phyloP scores from a whole-genome alignment of 441 rosid genomes.

The Adansonia madagascariensis region DNA sequence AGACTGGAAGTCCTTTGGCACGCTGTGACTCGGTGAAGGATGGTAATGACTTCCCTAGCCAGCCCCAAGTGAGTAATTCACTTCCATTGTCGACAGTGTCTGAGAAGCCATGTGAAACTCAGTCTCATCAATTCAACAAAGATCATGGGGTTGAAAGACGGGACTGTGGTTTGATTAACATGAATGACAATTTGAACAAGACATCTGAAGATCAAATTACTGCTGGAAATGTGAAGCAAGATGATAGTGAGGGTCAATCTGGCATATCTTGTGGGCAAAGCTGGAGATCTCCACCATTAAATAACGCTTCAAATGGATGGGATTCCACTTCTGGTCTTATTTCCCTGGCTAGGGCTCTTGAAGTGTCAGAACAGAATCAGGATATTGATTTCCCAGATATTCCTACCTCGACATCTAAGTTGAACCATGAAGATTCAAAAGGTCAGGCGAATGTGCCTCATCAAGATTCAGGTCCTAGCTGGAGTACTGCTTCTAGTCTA shows the following conservation, averaged over 20 bases:
- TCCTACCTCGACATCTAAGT: constrained; percentile 50
- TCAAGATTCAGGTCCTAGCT: constrained; percentile 67
- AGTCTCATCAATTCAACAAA: constrained; percentile 34
- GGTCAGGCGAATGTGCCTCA: constrained; percentile 46
- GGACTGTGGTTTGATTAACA: constrained; percentile 38
- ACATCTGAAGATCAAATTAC: constrained; percentile 36
- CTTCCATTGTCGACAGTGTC: constrained; percentile 46
- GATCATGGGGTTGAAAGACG: constrained; percentile 40
- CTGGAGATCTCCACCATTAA: constrained; percentile 56
- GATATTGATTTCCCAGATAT: constrained; percentile 61
- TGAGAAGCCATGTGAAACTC: constrained; percentile 43
- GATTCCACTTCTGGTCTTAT: constrained; percentile 49
- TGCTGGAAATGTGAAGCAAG: constrained; percentile 48
- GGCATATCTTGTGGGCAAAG: constrained; percentile 63
- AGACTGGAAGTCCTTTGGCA: constrained; percentile 35
- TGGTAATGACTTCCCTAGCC: constrained; percentile 40
- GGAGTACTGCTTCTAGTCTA: constrained; percentile 76
- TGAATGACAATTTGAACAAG: constrained; percentile 36
- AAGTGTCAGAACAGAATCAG: constrained; percentile 43
- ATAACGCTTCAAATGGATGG: constrained; percentile 52
- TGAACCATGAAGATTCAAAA: constrained; percentile 47
- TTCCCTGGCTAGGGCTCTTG: constrained; percentile 46
- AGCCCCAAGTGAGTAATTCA: constrained; percentile 48
- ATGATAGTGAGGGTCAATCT: constrained; percentile 46
- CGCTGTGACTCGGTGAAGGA: constrained; percentile 42